Evolutionary conservation across 2,329 filamentous ascomycete genomes (phyloP), one percentile per base, ranked within the genome.

Genomic region (Scedosporium minutisporum): DNA sequence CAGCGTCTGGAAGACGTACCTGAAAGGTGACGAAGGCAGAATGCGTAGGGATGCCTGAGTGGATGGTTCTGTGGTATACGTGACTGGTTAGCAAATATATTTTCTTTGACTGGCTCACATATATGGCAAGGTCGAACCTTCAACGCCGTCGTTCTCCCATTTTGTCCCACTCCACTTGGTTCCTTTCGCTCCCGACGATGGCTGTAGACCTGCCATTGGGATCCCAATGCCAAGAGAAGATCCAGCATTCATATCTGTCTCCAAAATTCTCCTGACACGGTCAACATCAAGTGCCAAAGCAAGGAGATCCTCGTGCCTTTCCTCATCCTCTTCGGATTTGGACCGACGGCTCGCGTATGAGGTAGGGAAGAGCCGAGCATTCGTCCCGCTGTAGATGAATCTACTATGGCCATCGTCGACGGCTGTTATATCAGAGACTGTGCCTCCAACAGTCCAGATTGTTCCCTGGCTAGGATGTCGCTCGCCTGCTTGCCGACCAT

Each of bases 231-330:
- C 63, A 65, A 67, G 62, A 69, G 67, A 69, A 67, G 68, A 23
- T 68, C 70, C 58, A 68, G 62, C 58, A 68, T 61, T 27, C 10
- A 3, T 57, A 44, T 16, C 60, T 41, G 41, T 64, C 38, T 82
- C 80, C 33, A 96, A 78, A 14, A 96, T 77, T 65, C 85, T 84
- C 27, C 82, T 79, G 33, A 83, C 79, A 57, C 85, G 86, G 70
- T 96, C 87, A 64, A 97, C 81, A n/a, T 90, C 83, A 60, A 97
- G 79, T 2, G 95, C 95, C 16, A 87, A 78, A 7, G 93, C 92
- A 62, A 99, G 76, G 29, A 91, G 85, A 48, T 83, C 82, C 68
- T 89, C 85, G 70, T 96, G 89, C 61, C 83, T 85, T 63, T 88
- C 84, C 12, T 81, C 76, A 48, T 91, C 85, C 44, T 89, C 84